Conservation (phyloP, 495 filamentous ascomycete species). For the Cercophora samala region DNA sequence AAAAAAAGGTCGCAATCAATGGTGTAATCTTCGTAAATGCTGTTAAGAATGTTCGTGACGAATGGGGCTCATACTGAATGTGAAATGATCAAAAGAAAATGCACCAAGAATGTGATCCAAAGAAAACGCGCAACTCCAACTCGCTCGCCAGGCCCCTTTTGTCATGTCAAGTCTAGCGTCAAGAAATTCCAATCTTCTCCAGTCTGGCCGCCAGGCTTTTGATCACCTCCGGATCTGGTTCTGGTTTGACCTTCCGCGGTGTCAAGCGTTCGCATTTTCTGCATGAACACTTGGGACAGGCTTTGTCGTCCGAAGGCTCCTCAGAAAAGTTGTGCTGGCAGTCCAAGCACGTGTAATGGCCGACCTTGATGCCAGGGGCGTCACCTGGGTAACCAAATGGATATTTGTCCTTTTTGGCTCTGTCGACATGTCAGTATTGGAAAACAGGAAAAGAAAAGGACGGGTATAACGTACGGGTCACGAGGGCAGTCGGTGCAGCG, state of each 20-base stretch:
- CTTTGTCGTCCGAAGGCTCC: conserved; percentile 38
- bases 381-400: conserved; percentile 78
- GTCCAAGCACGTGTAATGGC: conserved; percentile 59
- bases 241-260: conserved; percentile 58
- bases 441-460: conserved; percentile 10
- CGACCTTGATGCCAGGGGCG: conserved; percentile 44
- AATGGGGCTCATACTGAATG: conserved; percentile 16
- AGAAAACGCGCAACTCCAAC: conserved; percentile 1
- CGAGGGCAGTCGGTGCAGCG: conserved; percentile 81
- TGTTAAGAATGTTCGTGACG: conserved; percentile 12
- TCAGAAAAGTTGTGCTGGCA: conserved; percentile 57
- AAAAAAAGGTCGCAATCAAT: background rate
- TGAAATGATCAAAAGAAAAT: conserved; percentile 11
- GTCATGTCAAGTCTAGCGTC: conserved; percentile 1
- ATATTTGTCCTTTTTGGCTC: conserved; percentile 68
- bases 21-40: conserved; percentile 6
- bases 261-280: conserved; percentile 48
- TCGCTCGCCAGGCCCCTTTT: background rate
- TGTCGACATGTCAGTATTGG: conserved; percentile 37
- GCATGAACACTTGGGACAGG: conserved; percentile 64
- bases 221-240: conserved; percentile 63
- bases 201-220: conserved; percentile 59
- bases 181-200: conserved; percentile 42
- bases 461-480: conserved; percentile 62
- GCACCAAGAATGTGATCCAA: conserved; percentile 12